Evolutionary conservation across 108 stramenopile genomes (phyloP).

Genomic region (Parietichytrium sp.): DNA sequence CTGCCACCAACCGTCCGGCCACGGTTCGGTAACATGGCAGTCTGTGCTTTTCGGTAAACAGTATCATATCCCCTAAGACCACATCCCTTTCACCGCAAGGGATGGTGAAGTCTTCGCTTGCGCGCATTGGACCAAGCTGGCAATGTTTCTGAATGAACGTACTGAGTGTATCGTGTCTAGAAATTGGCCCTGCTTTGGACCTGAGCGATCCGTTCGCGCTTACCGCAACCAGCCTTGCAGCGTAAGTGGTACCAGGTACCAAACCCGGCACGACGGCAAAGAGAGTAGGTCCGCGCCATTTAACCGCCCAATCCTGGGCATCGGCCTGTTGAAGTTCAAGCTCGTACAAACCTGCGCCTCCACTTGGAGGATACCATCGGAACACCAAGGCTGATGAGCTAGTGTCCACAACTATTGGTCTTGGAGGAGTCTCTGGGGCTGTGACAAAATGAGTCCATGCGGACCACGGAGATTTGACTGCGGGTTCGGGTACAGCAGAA

Average conservation of each 20-base stretch:
- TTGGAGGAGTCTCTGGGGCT: background rate
- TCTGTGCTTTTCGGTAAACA: background rate
- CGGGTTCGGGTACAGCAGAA: too few relatives aligned
- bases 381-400: background rate
- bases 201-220: too few relatives aligned
- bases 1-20: background rate
- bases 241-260: too few relatives aligned
- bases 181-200: too few relatives aligned
- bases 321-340: too few relatives aligned
- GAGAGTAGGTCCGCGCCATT: too few relatives aligned
- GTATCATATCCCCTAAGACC: background rate
- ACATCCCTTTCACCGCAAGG: background rate
- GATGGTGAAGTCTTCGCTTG: background rate
- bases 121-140: background rate
- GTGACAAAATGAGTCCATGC: background rate
- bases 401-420: background rate
- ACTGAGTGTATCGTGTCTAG: too few relatives aligned
- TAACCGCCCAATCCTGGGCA: too few relatives aligned
- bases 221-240: too few relatives aligned
- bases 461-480: slow-evolving; percentile 19
- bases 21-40: slow-evolving; percentile 10
- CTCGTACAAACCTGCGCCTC: background rate
- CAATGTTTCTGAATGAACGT: too few relatives aligned
- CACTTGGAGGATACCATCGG: background rate
- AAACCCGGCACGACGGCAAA: too few relatives aligned